Conservation (phyloP, 306 rosid genomes). For the Dalbergia oliveri region DNA sequence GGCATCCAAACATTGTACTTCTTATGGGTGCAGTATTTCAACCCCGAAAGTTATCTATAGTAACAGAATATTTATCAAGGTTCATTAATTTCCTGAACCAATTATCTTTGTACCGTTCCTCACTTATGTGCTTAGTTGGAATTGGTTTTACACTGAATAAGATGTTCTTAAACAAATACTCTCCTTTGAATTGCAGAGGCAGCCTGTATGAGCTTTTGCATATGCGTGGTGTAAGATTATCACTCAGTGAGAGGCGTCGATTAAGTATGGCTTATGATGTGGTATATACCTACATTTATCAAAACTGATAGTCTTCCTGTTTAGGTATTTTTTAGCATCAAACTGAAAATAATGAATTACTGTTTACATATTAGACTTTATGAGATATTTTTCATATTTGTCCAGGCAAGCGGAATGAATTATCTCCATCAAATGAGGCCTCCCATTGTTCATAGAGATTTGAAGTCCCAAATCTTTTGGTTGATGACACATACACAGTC, state of each 20-base stretch:
- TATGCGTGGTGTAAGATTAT: conserved; percentile 64
- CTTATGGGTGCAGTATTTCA: conserved; percentile 95
- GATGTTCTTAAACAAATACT: conserved; percentile 37
- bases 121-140: conserved; percentile 22
- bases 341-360: background rate
- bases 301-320: conserved; percentile 32
- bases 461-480: conserved; percentile 98
- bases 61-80: conserved; percentile 97
- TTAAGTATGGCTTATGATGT: conserved; percentile 91
- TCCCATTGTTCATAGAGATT: conserved; percentile 95
- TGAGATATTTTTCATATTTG: conserved; percentile 44
- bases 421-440: conserved; percentile 93
- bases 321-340: conserved; percentile 19
- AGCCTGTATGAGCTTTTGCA: conserved; percentile 89
- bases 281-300: conserved; percentile 55
- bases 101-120: conserved; percentile 17
- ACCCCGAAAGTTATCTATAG: conserved; percentile 92
- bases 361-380: background rate
- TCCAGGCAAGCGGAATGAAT: conserved; percentile 96
- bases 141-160: conserved; percentile 23
- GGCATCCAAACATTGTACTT: conserved; percentile 45
- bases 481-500: conserved; percentile 83
- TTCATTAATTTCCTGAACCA: conserved; percentile 45
- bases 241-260: conserved; percentile 76
- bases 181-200: conserved; percentile 75